Evolutionary conservation across 306 rosid genomes (phyloP), one percentile per base, ranked within the genome.

Genomic region (Elaeagnus macrophylla): DNA sequence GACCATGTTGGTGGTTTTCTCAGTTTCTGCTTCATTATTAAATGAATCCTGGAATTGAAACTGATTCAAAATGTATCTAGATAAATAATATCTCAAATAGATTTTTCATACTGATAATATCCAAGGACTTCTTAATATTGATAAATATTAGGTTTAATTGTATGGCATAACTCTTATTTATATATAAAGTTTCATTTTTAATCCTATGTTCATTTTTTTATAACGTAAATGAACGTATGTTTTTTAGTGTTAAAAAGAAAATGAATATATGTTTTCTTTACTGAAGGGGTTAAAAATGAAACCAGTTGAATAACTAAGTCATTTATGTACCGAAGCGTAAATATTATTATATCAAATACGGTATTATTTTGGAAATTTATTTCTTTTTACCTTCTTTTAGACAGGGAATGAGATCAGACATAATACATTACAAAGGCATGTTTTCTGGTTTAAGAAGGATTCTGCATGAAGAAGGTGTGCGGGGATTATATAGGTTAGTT

Each of bases 361-460:
- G 32, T 25, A 25, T 25, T 25, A 25, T 25, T 36, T 37, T 37
- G 56, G 60, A 53, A 17, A 40, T 54, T 62, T 15, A 64, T 60
- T 71, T 77, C n/a, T 32, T 62, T 54, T 62, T 51, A 59, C 17
- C 7, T 67, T 61, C 35, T 12, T 48, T 54, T 61, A 86, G 97
- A 91, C 96, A 91, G 78, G 96, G 93, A 76, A 84, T 91, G 97
- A 84, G 96, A 77, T 66, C 79, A 50, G 81, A 57, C 60, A 86
- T 91, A 66, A 62, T 91, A 62, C 97, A 94, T 48, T 91, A 91
- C 88, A 81, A 79, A 72, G 75, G 85, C 43, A 65, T 91, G 77
- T 75, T 79, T 67, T 87, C 96, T 53, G 97, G 95, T 67, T 78
- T 91, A 73, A 64, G 57, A 39, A 91, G 96, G 81, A 91, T 91